These are phyloP conservation scores for Kluyveromyces marxianus DNA, from an alignment of 1,139 yeast species.

Conservation along the genomic window DNA sequence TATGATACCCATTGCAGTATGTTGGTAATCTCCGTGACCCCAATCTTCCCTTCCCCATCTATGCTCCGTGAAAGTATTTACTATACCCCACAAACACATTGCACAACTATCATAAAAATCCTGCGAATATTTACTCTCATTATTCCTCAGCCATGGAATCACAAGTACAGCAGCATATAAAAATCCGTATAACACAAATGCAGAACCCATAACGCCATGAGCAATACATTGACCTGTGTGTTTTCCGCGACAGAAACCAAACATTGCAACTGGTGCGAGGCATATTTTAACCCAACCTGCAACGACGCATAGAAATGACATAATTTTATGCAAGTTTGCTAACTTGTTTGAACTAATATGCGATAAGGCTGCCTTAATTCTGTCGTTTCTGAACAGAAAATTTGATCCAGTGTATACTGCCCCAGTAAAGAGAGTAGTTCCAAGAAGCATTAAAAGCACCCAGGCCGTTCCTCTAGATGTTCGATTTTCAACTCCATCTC, in stretches of 20 bases:
- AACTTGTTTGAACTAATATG: conserved; percentile 30
- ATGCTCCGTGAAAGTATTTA: conserved; percentile 92
- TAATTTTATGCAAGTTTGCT: conserved; percentile 37
- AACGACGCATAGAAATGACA: conserved; percentile 41
- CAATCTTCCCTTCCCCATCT: conserved; percentile 85
- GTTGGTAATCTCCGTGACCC: conserved; percentile 89
- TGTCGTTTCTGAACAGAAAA: conserved; percentile 34
- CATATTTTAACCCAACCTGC: conserved; percentile 66
- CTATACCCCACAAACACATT: conserved; percentile 85
- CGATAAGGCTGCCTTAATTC: conserved; percentile 24
- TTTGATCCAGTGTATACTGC: conserved; percentile 48
- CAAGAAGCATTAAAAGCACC: conserved; percentile 45
- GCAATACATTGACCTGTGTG: conserved; percentile 93
- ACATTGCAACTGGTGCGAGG: conserved; percentile 73
- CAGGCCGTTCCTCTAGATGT: conserved; percentile 61
- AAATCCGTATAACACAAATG: conserved; percentile 75
- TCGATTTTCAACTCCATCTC: conserved; percentile 54
- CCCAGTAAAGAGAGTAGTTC: conserved; percentile 45
- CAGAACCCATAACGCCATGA: conserved; percentile 93
- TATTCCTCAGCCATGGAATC: conserved; percentile 58
- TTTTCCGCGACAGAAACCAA: conserved; percentile 72
- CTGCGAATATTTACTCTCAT: conserved; percentile 51
- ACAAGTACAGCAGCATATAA: conserved; percentile 57
- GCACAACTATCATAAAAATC: conserved; percentile 77
- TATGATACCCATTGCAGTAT: conserved; percentile 89